Evolutionary conservation across 352 stramenopile species (phyloP), one percentile per base, ranked within the genome.

Genomic region (Peronospora belbahrii): DNA sequence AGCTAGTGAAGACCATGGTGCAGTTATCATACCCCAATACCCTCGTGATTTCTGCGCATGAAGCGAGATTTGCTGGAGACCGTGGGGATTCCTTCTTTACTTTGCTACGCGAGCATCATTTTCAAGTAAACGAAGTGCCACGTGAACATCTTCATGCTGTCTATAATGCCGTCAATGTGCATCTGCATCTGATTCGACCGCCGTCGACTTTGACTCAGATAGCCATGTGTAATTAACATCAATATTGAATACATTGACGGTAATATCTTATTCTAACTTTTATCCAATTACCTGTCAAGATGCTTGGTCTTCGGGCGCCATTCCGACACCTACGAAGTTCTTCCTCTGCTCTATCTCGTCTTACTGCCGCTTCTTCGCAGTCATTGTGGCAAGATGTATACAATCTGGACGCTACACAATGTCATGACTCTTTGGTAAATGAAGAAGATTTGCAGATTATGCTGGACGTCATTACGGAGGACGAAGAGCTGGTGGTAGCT

Each of bases 401-500:
- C 34, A 72, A 74, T 20, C 45, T 92, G 10, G 78, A 92, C 46
- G 62, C 67, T 2, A 84, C 74, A 6, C 50, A 56, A 13, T 88
- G 74, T 52, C 40, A 42, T 3, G 81, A 92, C 19, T 54, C 59
- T 34, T 54, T 83, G 6, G 66, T 92, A 45, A 64, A 34, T 33
- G 62, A 80, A 23, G 61, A 51, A 27, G 81, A 93, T 37, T 48
- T 93, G 47, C 62, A 75, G 22, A 55, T 93, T 4, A 60, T 79
- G 61, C 48, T 75, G 27, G 69, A 90, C 36, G 61, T 90, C 20
- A 71, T 93, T 45, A 83, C 76, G 0, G 60, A 83, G 30, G 70
- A 90, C 19, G 78, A 93, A 41, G 81, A 93, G 60, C 42, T 36
- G 4, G 42, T 87, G 5, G 42, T 93, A 32, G 69, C 79, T 6